Evolutionary conservation across 2,329 filamentous ascomycete species (phyloP).

Genomic region (Sphaerulina vaccinii): DNA sequence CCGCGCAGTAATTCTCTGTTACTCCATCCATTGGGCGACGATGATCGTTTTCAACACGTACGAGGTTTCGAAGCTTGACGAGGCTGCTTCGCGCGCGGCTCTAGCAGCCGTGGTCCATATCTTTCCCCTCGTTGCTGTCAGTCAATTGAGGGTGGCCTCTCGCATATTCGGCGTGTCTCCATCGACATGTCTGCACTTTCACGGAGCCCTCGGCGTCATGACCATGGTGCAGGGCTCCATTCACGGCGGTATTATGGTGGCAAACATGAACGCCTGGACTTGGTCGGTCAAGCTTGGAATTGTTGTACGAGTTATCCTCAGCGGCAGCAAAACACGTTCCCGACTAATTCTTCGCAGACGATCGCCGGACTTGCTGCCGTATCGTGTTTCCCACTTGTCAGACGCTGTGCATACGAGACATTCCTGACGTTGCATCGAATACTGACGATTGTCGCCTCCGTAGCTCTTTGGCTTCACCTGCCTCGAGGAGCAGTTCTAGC

Average conservation of each 20-base stretch:
- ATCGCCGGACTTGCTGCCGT: not conserved
- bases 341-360: not conserved
- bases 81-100: not conserved
- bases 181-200: not conserved
- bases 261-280: not conserved
- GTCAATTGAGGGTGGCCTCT: slow-evolving; percentile 3
- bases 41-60: slow-evolving; percentile 2
- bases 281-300: slow-evolving; percentile 5
- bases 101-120: not conserved
- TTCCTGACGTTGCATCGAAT: slow-evolving; percentile 5
- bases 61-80: not conserved
- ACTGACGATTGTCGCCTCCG: not conserved
- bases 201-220: slow-evolving; percentile 3
- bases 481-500: not conserved
- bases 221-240: not conserved
- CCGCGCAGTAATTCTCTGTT: not conserved
- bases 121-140: not conserved
- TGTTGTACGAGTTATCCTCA: slow-evolving; percentile 2
- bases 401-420: slow-evolving; percentile 4
- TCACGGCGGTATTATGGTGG: not conserved
- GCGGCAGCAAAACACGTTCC: not conserved
- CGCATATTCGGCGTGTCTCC: not conserved
- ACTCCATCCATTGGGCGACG: not conserved
- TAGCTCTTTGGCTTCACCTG: slow-evolving; percentile 2
- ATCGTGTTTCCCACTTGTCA: not conserved